Base-by-base conservation (phyloP, 1,139 yeast species). In the Geotrichum candidum region DNA sequence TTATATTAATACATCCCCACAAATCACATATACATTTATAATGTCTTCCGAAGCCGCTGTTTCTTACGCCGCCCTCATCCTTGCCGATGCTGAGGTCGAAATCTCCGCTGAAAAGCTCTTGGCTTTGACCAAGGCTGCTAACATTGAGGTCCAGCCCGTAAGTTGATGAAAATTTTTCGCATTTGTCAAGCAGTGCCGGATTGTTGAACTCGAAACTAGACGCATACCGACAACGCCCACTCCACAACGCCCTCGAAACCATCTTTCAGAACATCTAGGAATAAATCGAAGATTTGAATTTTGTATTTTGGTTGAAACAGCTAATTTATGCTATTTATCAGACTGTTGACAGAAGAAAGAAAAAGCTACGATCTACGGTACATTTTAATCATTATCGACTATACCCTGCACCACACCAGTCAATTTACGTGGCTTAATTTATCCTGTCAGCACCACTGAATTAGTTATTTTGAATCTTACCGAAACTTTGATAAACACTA, bases 51-150 rank as follows among this genome's bases (percentile, higher is more conserved):
- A 76, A 68, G 74, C 76, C 68, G 74, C 76, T 67, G 76, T 75
- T 65, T 75, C 75, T 66, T 68, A 72, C 77, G 97, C 97, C 79
- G 94, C 97, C 78, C 88, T 91, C 82, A 90, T 91, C 84, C 85
- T 91, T 81, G 96, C 97, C 73, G 97, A 91, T 80, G 88, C 96
- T 74, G 96, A 90, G 77, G 82, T 89, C 77, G 96, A 89, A 81
- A 84, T 90, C 85, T 79, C 96, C 75, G 78, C 96, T 74, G 96
- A 90, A 79, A 90, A 90, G 85, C 84, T 91, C 77, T 78, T 83
- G 76, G 79, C 96, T 73, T 80, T 90, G 79, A 80, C 91, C 80
- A 82, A 86, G 80, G 92, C 96, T 72, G 96, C 96, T 74, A 90
- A 90, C 79, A 88, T 94, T 75, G 81, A 83, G 68, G 87, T 90